Percentiles rank a stretch among this genome's conserved stretches.
phyloP scores from a whole-genome alignment of 108 stramenopile genomes.

The Mayamaea pseudoterrestris region DNA sequence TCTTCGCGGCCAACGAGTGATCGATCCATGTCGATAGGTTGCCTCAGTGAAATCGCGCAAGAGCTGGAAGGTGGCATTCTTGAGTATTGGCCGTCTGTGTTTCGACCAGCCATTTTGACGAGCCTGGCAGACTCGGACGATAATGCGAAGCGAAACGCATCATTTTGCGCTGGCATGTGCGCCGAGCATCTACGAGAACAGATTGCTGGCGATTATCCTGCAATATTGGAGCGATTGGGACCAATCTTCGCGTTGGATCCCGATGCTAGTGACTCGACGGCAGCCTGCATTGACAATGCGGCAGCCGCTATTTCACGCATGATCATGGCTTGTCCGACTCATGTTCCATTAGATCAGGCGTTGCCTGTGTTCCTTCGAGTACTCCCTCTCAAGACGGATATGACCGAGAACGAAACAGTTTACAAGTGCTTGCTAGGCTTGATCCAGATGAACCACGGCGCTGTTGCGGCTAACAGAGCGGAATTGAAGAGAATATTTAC shows the following conservation, averaged over 20 bases:
- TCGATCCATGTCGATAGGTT: constrained; percentile 91
- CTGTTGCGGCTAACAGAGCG: constrained; percentile 36
- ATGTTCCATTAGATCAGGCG: constrained; percentile 79
- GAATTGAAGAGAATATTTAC: constrained; percentile 60
- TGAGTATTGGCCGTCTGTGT: constrained; percentile 72
- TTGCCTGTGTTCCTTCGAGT: constrained; percentile 75
- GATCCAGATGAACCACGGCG: constrained; percentile 73
- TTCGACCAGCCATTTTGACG: constrained; percentile 67
- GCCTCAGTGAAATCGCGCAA: constrained; percentile 88
- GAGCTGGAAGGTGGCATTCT: constrained; percentile 57
- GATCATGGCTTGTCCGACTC: constrained; percentile 77
- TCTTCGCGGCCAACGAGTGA: constrained; percentile 80
- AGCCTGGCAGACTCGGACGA: constrained; percentile 76
- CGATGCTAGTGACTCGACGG: constrained; percentile 42
- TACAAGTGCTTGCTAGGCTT: constrained; percentile 87
- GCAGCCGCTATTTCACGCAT: constrained; percentile 83
- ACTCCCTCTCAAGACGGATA: constrained; percentile 87
- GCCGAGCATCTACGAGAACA: constrained; percentile 71
- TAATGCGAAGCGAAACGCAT: constrained; percentile 86
- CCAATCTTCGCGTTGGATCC: constrained; percentile 71
- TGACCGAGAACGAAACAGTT: constrained; percentile 91
- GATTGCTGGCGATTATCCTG: constrained; percentile 41
- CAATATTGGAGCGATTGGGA: constrained; percentile 66
- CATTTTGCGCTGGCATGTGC: constrained; percentile 85
- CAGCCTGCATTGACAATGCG: constrained; percentile 86